phyloP scores from a whole-genome alignment of 768 basidiomycete species.

The Mycena olivaceomarginata region DNA sequence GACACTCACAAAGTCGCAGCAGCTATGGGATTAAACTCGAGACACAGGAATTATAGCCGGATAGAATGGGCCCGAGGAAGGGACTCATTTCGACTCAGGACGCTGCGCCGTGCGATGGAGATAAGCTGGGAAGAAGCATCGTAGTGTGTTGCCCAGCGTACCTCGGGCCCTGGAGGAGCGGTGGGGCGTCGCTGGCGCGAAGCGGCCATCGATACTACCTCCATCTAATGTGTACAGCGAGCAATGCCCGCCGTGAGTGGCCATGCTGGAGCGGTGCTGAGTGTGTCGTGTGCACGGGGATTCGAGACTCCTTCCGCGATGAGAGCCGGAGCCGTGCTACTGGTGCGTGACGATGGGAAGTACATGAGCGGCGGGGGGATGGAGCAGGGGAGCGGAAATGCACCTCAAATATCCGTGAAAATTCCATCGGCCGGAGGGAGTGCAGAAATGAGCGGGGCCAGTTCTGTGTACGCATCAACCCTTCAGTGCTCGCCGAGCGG shows the following conservation, averaged over 20 bases:
- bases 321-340: not conserved
- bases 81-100: not conserved
- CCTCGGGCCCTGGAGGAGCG: not conserved
- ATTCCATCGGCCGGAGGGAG: no score
- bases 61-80: not conserved
- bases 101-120: conserved; percentile 3
- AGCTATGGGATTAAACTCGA: conserved; percentile 10
- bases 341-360: not conserved
- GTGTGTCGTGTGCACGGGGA: conserved; percentile 4
- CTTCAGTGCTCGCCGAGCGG: not conserved
- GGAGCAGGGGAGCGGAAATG: not conserved
- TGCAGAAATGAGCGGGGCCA: not conserved
- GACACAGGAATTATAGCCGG: conserved; percentile 10
- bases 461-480: not conserved
- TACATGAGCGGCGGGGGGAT: not conserved
- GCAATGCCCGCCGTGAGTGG: conserved; percentile 11
- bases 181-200: conserved; percentile 6
- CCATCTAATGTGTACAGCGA: not conserved
- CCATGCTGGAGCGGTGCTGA: conserved; percentile 8
- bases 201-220: conserved; percentile 11
- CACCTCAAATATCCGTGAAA: no score
- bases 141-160: conserved; percentile 10
- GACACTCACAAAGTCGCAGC: conserved; percentile 8
- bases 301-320: conserved; percentile 1
- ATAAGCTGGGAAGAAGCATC: conserved; percentile 7